These are phyloP conservation scores for Chaetomidium leptoderma DNA, from an alignment of 495 filamentous ascomycete species.

Conservation along the genomic window DNA sequence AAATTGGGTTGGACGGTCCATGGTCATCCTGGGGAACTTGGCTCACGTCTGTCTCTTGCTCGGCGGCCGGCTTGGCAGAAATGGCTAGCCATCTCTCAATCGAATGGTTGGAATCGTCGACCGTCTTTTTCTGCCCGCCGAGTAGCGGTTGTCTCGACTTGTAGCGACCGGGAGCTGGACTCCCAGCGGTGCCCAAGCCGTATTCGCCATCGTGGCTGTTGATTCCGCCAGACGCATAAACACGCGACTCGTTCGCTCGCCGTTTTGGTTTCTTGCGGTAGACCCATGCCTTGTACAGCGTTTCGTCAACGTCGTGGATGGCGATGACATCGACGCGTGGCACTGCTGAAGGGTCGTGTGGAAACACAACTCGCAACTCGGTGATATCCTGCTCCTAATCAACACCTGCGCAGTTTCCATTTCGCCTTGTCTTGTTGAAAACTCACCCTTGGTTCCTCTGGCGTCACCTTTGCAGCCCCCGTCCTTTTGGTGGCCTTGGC, in stretches of 20 bases:
- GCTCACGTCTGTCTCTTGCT: not conserved
- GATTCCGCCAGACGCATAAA: conserved; percentile 9
- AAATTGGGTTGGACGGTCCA: not conserved
- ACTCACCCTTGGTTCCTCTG: not conserved
- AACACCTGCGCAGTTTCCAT: not conserved
- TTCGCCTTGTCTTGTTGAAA: not conserved
- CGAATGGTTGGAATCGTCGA: not conserved
- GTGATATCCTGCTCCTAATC: not conserved
- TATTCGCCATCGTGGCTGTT: conserved; percentile 16
- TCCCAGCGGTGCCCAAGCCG: conserved; percentile 10
- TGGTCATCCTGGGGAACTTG: not conserved
- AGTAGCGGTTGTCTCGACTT: not conserved
- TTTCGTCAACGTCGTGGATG: conserved; percentile 20
- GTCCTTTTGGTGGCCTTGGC: conserved; percentile 7
- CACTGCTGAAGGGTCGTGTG: not conserved
- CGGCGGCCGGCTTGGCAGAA: not conserved
- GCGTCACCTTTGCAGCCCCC: not conserved
- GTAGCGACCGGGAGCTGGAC: conserved; percentile 4
- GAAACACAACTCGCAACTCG: conserved; percentile 9
- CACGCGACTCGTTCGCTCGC: conserved; percentile 6
- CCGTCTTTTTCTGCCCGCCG: conserved; percentile 2
- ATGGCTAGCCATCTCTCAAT: conserved; percentile 13
- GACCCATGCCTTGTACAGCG: conserved; percentile 14
- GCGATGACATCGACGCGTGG: conserved; percentile 19
- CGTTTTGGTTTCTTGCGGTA: conserved; percentile 14